Conservation (phyloP, 75 land plant species). For the Chamaecyparis obtusa region DNA sequence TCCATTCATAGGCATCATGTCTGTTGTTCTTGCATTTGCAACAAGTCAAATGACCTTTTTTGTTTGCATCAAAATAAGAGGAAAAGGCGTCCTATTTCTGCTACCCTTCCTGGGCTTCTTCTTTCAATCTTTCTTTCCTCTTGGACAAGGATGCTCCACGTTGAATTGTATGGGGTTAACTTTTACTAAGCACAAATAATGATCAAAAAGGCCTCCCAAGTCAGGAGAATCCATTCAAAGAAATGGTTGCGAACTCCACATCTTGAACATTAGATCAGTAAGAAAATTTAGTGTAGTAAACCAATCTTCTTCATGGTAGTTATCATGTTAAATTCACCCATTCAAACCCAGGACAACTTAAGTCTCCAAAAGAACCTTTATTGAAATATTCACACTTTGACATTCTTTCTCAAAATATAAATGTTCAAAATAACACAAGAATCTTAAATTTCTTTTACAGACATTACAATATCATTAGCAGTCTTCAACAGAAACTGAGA, state of each 20-base stretch:
- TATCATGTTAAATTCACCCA: background rate
- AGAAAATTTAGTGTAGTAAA: background rate
- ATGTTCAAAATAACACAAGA: background rate
- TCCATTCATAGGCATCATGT: background rate
- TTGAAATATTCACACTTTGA: background rate
- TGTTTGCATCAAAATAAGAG: too few relatives aligned
- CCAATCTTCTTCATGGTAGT: background rate
- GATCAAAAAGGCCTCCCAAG: background rate
- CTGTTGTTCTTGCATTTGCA: background rate
- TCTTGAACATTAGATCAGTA: background rate
- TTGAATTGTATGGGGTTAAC: background rate
- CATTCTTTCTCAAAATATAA: too few relatives aligned
- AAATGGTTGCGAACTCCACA: background rate
- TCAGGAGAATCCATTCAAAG: background rate
- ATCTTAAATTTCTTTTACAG: background rate
- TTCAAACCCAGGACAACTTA: background rate
- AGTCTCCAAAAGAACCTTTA: background rate
- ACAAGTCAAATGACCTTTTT: background rate
- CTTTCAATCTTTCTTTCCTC: background rate
- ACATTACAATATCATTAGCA: background rate
- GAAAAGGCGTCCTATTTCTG: background rate
- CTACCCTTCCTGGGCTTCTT: background rate
- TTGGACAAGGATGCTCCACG: background rate
- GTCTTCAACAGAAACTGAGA: background rate
- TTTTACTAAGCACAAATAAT: background rate